Conservation (phyloP, 305 asterid species). For the Rubia balearica region DNA sequence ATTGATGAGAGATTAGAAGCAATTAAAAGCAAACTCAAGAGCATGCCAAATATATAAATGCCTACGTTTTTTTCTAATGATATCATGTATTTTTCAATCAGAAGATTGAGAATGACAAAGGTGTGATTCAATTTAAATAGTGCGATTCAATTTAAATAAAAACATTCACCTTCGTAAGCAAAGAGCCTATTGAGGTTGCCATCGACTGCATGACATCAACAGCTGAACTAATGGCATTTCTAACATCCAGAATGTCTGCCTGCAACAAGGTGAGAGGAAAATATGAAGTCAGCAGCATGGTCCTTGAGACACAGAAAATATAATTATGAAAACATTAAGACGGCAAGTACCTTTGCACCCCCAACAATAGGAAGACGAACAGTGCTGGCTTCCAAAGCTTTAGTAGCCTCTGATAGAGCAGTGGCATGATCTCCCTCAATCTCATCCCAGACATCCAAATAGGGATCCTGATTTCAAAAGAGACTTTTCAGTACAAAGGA, state of each 20-base stretch:
- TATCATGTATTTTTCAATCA: background rate
- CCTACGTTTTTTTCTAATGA: too few species aligned
- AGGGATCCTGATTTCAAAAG: conserved; percentile 22
- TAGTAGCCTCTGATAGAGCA: conserved; percentile 48
- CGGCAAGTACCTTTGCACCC: conserved; percentile 56
- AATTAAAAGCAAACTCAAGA: background rate
- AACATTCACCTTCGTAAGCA: conserved; percentile 42
- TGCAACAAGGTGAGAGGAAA: conserved; percentile 23
- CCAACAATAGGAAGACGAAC: conserved; percentile 53
- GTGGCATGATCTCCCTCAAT: conserved; percentile 52
- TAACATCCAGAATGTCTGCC: conserved; percentile 58
- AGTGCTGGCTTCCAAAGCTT: conserved; percentile 57
- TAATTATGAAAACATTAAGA: background rate
- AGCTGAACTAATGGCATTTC: conserved; percentile 63
- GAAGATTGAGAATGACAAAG: background rate
- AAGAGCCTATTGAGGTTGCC: conserved; percentile 50
- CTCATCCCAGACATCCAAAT: conserved; percentile 56
- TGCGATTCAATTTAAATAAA: too few species aligned
- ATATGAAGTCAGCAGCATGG: background rate
- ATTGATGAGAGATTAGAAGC: background rate
- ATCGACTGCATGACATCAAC: conserved; percentile 67
- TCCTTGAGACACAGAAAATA: background rate
- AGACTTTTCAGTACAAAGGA: background rate
- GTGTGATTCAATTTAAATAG: background rate
- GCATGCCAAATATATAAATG: background rate